Evolutionary conservation across 169 alveolate species (phyloP), one percentile per base, ranked within the genome.

Genomic region (Cryptosporidium parvum): DNA sequence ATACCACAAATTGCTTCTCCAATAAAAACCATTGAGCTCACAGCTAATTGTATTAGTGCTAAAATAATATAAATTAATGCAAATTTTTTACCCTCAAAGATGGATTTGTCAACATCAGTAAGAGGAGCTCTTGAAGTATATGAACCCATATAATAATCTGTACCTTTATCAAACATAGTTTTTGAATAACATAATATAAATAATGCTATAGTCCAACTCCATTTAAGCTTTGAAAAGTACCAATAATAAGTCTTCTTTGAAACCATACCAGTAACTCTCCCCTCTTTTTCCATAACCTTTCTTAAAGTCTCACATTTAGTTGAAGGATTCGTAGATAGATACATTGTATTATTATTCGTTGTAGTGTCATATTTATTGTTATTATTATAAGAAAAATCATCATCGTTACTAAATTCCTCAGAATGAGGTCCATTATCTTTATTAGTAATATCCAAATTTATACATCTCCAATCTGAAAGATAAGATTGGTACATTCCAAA

Each of bases 1-100:
- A 89, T 69, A 23, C 92, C 85, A 35, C 95, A 91, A 31, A 51
- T 51, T 18, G 92, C 92, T 12, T 84, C 93, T 44, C 89, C 89
- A 33, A 80, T 80, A 33, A 80, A 80, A 4, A 80, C 89, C 89
- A 80, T 80, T 12, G 89, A 59, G 26, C 89, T 80, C 9, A 80
- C 89, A 0, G 37, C 80, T 1, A 80, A 31, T 33, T 80, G 89
- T 23, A 80, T 45, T 4, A 80, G 3, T 9, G 37, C 72, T 16
- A 80, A 61, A 23, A 65, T 35, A 21, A 65, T 29, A n/a, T 80
- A 80, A 14, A 48, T 61, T 2, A 80, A 0, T 3, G 89, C 89
- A 65, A 80, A 80, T 33, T 51, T 80, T 29, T 65, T 62, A 3
- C 80, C 89, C 35, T 80, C 89, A 33, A 39, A 80, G 7, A 80